Base-by-base conservation (phyloP, 345 rosid genomes). In the Gossypium raimondii region DNA sequence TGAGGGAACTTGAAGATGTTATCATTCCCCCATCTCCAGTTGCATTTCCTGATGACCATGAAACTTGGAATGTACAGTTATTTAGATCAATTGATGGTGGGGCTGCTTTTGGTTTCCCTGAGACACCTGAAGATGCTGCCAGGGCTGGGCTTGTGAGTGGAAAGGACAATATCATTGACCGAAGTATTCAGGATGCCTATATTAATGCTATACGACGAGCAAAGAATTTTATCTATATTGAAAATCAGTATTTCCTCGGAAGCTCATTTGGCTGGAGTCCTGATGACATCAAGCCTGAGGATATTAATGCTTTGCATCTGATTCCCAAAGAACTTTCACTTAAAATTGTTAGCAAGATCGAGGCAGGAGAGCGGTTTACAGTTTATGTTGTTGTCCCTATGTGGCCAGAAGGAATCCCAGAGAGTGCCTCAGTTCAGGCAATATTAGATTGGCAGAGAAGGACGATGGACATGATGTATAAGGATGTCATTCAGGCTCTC, bases 321-420 rank as follows among this genome's bases (percentile, higher is more conserved):
- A 91, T 95, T 72, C 99, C 99, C 2, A 95, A 89, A 87, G 99
- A 95, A 78, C 91, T 95, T 62, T 88, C 98, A 16, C 90, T 91
- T 18, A 95, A 95, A 89, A 93, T 95, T 58, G 92, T 89, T 61
- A 93, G 94, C 84, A 95, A 95, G 90, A 95, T 95, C 67, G 87
- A 89, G 81, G 90, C 89, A 2, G 93, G 91, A 72, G 98, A 95
- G 82, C 85, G 82, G 81, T 95, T 95, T 81, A 83, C 83, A 11
- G 99, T 95, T 55, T 95, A 91, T 76, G 86, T 89, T 10, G 96
- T 95, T 57, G 89, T 95, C 64, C 99, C 99, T 4, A 91, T 95
- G 99, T 95, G 99, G 98, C 99, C 99, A 3, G 99, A 95, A 89
- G 99, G 99, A 25, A 73, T 87, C 38, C 99, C 99, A 13, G 99